These are phyloP conservation scores for Suhomyces guaymorum DNA, from an alignment of 1,139 yeast species.

Conservation along the genomic window DNA sequence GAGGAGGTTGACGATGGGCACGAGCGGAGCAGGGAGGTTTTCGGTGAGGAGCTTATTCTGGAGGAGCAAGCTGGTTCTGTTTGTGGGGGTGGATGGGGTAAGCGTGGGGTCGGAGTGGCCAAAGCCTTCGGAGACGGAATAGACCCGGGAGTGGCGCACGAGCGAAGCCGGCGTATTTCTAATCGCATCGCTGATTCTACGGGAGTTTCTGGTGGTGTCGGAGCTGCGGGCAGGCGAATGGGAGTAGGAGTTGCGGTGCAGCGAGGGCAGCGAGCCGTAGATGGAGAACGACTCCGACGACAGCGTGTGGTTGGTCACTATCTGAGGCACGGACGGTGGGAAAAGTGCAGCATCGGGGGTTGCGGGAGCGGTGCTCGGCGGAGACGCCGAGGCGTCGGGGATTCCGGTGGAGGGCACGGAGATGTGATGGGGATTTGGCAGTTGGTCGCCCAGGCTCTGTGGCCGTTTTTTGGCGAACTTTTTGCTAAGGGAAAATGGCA, in stretches of 20 bases:
- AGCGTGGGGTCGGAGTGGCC: slow-evolving; percentile 14
- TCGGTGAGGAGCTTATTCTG: slow-evolving; percentile 29
- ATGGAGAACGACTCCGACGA: slow-evolving; percentile 7
- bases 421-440: too few species aligned
- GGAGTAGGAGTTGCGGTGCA: slow-evolving; percentile 8
- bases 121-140: slow-evolving; percentile 20
- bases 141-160: slow-evolving; percentile 40
- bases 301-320: slow-evolving; percentile 5
- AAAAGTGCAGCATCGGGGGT: neutral
- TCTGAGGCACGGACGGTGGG: slow-evolving; percentile 6
- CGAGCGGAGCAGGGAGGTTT: slow-evolving; percentile 38
- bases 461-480: too few species aligned
- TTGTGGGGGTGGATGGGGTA: slow-evolving; percentile 5
- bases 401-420: too few species aligned
- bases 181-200: slow-evolving; percentile 28
- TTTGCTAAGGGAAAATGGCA: slow-evolving; percentile 12
- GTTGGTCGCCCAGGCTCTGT: too few species aligned
- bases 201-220: neutral
- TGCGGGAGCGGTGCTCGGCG: neutral
- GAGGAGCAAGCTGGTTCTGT: slow-evolving; percentile 9
- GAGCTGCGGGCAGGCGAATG: slow-evolving; percentile 18
- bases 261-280: slow-evolving; percentile 5
- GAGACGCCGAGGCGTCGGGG: too few species aligned
- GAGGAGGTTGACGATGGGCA: slow-evolving; percentile 44
- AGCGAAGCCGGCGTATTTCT: slow-evolving; percentile 41